Conservation (phyloP, 768 basidiomycete genomes). For the Boletus bicolor region DNA sequence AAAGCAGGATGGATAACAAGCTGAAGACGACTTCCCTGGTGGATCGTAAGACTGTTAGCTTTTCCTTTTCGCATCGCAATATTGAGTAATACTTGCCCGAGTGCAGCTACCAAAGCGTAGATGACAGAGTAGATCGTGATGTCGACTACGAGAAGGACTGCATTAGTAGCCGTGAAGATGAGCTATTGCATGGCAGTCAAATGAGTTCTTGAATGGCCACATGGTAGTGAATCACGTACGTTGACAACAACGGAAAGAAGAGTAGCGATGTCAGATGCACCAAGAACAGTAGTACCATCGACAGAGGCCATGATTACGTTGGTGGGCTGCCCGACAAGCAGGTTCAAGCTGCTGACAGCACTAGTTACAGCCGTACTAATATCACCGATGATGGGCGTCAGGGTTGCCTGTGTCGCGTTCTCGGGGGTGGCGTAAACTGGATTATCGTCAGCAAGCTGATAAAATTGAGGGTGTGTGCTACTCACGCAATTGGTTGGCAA, state of each 20-base stretch:
- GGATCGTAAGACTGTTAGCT: not conserved
- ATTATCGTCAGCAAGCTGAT: not conserved
- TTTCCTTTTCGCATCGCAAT: not conserved
- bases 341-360: conserved; percentile 3
- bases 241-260: not conserved
- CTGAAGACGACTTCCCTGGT: conserved; percentile 1
- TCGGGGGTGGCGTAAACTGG: conserved; percentile 9
- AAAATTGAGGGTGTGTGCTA: not conserved
- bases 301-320: conserved; percentile 1
- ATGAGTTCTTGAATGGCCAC: not conserved
- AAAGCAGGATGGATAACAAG: conserved; percentile 3
- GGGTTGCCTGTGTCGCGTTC: conserved; percentile 10
- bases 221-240: not conserved
- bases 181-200: conserved; percentile 3
- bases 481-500: conserved; percentile 11
- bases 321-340: conserved; percentile 3
- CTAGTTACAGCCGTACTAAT: conserved; percentile 5
- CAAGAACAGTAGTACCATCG: not conserved
- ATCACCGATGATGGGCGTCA: conserved; percentile 4
- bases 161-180: not conserved
- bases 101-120: not conserved
- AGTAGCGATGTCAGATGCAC: conserved; percentile 2
- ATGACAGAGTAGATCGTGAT: not conserved
- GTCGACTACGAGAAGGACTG: conserved; percentile 12
- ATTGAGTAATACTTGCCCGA: conserved; percentile 1